Evolutionary conservation across 2,329 filamentous ascomycete genomes (phyloP), one percentile per base, ranked within the genome.

Genomic region (Fusarium circinatum): DNA sequence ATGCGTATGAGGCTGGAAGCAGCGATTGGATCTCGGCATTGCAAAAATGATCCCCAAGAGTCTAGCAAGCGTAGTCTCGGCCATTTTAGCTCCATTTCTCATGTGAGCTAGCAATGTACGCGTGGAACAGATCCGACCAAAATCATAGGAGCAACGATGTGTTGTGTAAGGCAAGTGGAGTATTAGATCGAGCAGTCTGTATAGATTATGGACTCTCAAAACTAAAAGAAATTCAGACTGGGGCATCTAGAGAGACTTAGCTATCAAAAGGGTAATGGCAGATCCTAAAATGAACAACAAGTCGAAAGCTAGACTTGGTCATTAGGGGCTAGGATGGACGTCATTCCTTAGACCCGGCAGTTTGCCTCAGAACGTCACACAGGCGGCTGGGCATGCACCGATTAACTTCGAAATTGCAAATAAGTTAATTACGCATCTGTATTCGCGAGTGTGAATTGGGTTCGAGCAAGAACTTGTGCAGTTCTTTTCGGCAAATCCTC

Each of bases 201-300:
- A 28, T 14, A n/a, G 11, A n/a, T 18, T 18, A 7, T 14, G 15
- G 24, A 18, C 9, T 11, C 6, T 15, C 6, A 26, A 20, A 22
- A 15, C 13, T 26, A 1, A 8, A 5, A 3, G 1, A 22, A 10
- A 24, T 20, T 2, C 13, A 13, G 18, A 15, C 22, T 24, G 7
- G 6, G 17, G 9, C 2, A 52, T 52, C 13, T 1, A 1, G 9
- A 5, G 6, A 36, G 10, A 20, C 8, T 0, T 8, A n/a, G 1
- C 8, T 18, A 18, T 6, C 5, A 14, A 8, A 13, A 28, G 1
- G 4, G 1, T 3, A n/a, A 28, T 15, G 4, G 14, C 5, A 6
- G 11, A 10, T 18, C 2, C 4, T 14, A 14, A 54, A 3, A 18
- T 41, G 26, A n/a, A 18, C 12, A 28, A 13, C 14, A 41, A 55